Base-by-base conservation (phyloP, 2,329 filamentous ascomycete genomes). In the Pestalotiopsis sp. region DNA sequence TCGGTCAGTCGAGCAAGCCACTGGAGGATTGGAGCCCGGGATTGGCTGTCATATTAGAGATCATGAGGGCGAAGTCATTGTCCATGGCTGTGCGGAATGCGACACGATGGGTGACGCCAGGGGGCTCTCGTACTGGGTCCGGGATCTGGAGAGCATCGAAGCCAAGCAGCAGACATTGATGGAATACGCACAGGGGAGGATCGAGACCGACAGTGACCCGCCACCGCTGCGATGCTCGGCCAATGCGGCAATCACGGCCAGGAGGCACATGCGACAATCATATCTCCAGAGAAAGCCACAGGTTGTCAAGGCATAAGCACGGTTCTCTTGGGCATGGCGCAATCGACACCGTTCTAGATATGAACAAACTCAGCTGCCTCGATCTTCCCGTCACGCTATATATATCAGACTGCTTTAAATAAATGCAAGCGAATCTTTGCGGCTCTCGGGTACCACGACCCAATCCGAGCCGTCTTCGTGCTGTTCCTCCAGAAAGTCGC, bases 361-460 rank as follows among this genome's bases (percentile, higher is more conserved):
- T 36, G 31, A 36, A 36, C 31, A 36, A 36, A 36, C 9, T 36
- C 0, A 36, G 31, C 41, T 45, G 17, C 41, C 13, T 17, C 41
- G 41, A 13, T 13, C 17, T 45, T 17, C 17, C 17, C 13, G 41
- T 4, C 17, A 13, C 41, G 4, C 17, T 17, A 13, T 52, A n/a
- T 52, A 17, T 52, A 52, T 52, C 31, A 36, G 31, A 36, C 23
- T 13, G 12, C 27, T 31, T 58, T 52, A 66, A 27, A 67, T 67
- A 31, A 67, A 67, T 23, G 66, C 66, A 52, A 67, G 66, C 25
- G 31, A 27, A 41, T 67, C 66, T 31, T 67, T 67, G 13, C 59
- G 38, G 4, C n/a, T 62, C 41, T 23, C 27, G n/a, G 57, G 39
- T 20, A 67, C 39, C 4, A 67, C 2, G 14, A 67, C 66, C 66